Percentiles rank a stretch among this genome's conserved stretches.
phyloP scores from a whole-genome alignment of 2,329 filamentous ascomycete genomes.

The Ascochyta viciae-villosae region DNA sequence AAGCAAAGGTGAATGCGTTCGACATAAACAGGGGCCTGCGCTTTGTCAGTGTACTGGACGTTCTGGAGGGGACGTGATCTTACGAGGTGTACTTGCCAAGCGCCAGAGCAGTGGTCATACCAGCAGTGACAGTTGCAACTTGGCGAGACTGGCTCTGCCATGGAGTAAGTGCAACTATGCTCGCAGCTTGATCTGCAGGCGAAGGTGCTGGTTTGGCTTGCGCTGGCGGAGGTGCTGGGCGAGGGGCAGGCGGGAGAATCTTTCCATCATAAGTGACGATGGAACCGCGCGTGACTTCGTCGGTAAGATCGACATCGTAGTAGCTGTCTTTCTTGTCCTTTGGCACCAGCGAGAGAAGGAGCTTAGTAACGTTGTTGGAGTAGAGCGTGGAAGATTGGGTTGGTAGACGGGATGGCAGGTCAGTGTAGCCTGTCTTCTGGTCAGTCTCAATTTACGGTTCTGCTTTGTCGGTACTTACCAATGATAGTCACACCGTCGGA shows the following conservation, averaged over 20 bases:
- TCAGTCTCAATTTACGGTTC: conserved; percentile 4
- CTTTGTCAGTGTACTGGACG: conserved; percentile 1
- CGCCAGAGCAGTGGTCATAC: conserved; percentile 76
- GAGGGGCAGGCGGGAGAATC: conserved; percentile 76
- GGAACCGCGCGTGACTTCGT: conserved; percentile 84
- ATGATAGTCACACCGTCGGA: conserved; percentile 85
- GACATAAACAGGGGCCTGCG: conserved; percentile 77
- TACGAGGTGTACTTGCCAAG: conserved; percentile 78
- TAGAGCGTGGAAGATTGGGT: conserved; percentile 91
- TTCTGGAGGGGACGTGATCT: neutral
- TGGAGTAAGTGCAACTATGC: conserved; percentile 74
- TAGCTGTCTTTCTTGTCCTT: conserved; percentile 78
- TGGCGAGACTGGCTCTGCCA: conserved; percentile 82
- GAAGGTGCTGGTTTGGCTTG: conserved; percentile 53
- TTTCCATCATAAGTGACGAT: conserved; percentile 83
- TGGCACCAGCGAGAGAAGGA: conserved; percentile 80
- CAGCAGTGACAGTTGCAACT: conserved; percentile 75
- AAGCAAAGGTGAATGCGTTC: conserved; percentile 83
- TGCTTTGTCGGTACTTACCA: conserved; percentile 58
- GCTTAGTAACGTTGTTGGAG: conserved; percentile 93
- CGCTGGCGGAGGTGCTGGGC: conserved; percentile 67
- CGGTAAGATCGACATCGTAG: conserved; percentile 80
- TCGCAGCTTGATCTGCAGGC: conserved; percentile 54
- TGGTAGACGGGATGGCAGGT: conserved; percentile 83
- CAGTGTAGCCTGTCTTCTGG: conserved; percentile 69